Evolutionary conservation across 441 rosid species (phyloP).

Genomic region (Populus hybrid): DNA sequence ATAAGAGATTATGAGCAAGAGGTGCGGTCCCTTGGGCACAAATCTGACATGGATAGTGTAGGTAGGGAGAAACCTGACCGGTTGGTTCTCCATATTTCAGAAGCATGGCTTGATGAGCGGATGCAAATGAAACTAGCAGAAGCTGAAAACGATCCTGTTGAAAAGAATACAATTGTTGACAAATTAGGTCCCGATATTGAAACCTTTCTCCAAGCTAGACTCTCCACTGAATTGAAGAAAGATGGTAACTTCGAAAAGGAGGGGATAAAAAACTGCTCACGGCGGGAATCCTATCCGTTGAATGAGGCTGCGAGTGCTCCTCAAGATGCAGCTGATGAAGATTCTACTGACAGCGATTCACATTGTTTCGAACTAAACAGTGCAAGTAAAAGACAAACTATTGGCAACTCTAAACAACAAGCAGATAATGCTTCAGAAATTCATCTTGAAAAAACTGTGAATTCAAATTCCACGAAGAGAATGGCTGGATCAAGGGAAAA

Average conservation of each 20-base stretch:
- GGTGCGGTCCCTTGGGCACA: constrained; percentile 48
- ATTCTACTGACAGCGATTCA: constrained; percentile 53
- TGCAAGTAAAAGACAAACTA: constrained; percentile 26
- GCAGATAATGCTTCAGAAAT: constrained; percentile 27
- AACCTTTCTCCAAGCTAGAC: constrained; percentile 65
- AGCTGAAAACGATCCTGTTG: constrained; percentile 33
- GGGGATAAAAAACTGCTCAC: constrained; percentile 32
- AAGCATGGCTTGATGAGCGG: constrained; percentile 94
- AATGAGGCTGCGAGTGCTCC: constrained; percentile 63
- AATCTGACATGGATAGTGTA: constrained; percentile 48
- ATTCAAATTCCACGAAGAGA: constrained; percentile 28
- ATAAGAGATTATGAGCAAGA: constrained; percentile 76
- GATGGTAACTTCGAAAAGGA: constrained; percentile 30
- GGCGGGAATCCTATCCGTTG: constrained; percentile 63
- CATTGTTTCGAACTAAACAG: constrained; percentile 64
- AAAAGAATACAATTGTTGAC: constrained; percentile 43
- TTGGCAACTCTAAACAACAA: constrained; percentile 15
- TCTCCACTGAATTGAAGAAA: constrained; percentile 22
- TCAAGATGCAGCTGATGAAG: constrained; percentile 49
- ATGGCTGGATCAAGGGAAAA: constrained; percentile 30
- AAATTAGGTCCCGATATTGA: constrained; percentile 67
- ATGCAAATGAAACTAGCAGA: constrained; percentile 70
- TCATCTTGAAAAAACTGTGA: constrained; percentile 18
- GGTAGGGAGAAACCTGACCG: constrained; percentile 45
- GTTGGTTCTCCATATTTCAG: constrained; percentile 79